phyloP scores from a whole-genome alignment of 768 basidiomycete genomes.

The Boletales sp. region DNA sequence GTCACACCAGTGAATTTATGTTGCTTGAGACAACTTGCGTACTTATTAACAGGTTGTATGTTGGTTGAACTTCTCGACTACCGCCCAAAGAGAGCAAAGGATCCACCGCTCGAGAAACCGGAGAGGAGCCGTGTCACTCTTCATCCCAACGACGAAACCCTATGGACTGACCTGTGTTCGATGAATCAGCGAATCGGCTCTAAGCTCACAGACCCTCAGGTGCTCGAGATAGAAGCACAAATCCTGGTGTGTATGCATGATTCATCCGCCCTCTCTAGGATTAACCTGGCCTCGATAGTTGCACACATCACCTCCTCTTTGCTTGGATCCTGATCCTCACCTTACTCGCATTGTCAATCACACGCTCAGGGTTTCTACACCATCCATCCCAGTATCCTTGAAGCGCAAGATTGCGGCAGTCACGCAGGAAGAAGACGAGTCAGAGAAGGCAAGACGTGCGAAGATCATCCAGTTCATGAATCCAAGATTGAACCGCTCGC shows the following conservation, averaged over 20 bases:
- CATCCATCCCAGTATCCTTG: constrained; percentile 66
- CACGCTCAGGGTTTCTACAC: constrained; percentile 66
- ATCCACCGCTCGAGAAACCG: constrained; percentile 55
- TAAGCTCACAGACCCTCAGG: constrained; percentile 69
- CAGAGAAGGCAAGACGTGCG: constrained; percentile 64
- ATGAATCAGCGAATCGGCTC: constrained; percentile 55
- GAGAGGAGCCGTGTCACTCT: constrained; percentile 70
- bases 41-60: constrained; percentile 60
- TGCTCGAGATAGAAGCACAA: constrained; percentile 70
- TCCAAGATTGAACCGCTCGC: constrained; percentile 47
- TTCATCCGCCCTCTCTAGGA: neutral
- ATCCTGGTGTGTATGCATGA: constrained; percentile 59
- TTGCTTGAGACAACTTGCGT: neutral
- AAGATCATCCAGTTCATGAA: constrained; percentile 83
- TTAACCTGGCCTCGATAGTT: constrained; percentile 42
- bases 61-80: constrained; percentile 82
- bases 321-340: constrained; percentile 76
- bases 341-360: constrained; percentile 74
- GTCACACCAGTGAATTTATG: constrained; percentile 15
- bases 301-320: constrained; percentile 71
- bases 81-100: constrained; percentile 54
- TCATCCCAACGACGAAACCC: constrained; percentile 71
- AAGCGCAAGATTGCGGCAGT: constrained; percentile 72
- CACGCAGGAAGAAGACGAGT: constrained; percentile 74
- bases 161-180: constrained; percentile 76